phyloP scores from a whole-genome alignment of 768 basidiomycete genomes.

The Crepidotus variabilis region DNA sequence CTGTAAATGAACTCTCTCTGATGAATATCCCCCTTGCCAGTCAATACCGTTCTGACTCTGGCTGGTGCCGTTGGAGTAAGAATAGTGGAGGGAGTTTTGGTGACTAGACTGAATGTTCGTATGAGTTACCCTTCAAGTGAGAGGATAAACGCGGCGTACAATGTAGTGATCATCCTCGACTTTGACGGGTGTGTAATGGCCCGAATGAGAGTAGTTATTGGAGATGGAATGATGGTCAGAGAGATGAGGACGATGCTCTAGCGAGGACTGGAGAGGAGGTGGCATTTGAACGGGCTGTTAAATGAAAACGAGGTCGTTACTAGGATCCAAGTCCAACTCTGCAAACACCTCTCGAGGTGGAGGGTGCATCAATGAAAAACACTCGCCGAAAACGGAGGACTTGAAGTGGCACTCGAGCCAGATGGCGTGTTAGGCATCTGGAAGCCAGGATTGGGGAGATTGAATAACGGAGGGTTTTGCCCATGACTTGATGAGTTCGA shows the following conservation, averaged over 20 bases:
- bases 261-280: conserved; percentile 45
- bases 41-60: conserved; percentile 42
- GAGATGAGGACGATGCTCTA: conserved; percentile 43
- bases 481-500: conserved; percentile 36
- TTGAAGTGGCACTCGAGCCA: conserved; percentile 69
- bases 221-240: conserved; percentile 36
- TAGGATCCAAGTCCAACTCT: conserved; percentile 44
- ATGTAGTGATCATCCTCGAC: conserved; percentile 64
- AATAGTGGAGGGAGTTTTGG: conserved; percentile 40
- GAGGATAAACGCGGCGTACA: conserved; percentile 30
- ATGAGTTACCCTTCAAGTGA: background rate
- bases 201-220: conserved; percentile 36
- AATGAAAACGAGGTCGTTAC: conserved; percentile 42
- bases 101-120: conserved; percentile 12
- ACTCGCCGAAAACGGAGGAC: conserved; percentile 88
- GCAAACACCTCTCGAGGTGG: conserved; percentile 28
- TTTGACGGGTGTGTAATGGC: conserved; percentile 55
- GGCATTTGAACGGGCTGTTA: conserved; percentile 69
- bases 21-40: conserved; percentile 60
- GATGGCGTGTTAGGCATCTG: conserved; percentile 70
- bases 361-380: conserved; percentile 37
- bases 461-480: conserved; percentile 43
- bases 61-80: conserved; percentile 41
- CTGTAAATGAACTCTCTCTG: conserved; percentile 60
- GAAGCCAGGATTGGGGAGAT: conserved; percentile 54